These are phyloP conservation scores for Pythium brachiatum DNA, from an alignment of 352 stramenopile genomes.

Conservation along the genomic window DNA sequence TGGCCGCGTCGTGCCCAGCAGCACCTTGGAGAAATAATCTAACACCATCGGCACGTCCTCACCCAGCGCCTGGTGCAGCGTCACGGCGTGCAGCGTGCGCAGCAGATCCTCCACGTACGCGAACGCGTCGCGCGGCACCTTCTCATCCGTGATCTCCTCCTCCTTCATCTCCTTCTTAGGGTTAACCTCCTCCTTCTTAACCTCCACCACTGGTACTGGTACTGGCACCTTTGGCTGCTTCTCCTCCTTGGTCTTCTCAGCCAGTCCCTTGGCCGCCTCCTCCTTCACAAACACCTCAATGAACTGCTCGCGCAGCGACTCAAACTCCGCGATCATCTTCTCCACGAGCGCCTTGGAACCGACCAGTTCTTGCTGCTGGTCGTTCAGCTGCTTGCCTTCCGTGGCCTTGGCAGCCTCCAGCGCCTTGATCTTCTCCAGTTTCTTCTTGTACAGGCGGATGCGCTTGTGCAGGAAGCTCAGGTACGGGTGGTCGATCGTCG, in stretches of 20 bases:
- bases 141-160: neutral
- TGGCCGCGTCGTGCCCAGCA: slow-evolving; percentile 77
- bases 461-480: slow-evolving; percentile 81
- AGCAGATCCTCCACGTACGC: slow-evolving; percentile 62
- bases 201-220: neutral
- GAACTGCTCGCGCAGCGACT: slow-evolving; percentile 78
- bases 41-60: slow-evolving; percentile 80
- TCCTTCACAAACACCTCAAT: slow-evolving; percentile 54
- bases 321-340: slow-evolving; percentile 72
- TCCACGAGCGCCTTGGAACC: slow-evolving; percentile 57
- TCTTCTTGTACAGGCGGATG: slow-evolving; percentile 80
- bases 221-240: slow-evolving; percentile 27
- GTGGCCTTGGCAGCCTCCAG: slow-evolving; percentile 43
- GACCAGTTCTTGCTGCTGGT: slow-evolving; percentile 76
- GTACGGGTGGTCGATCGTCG: slow-evolving; percentile 71
- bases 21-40: slow-evolving; percentile 82
- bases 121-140: slow-evolving; percentile 30
- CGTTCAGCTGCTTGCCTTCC: slow-evolving; percentile 69
- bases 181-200: neutral
- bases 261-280: slow-evolving; percentile 41
- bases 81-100: slow-evolving; percentile 78
- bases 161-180: neutral
- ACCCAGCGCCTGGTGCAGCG: slow-evolving; percentile 61
- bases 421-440: slow-evolving; percentile 81
- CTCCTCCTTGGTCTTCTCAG: slow-evolving; percentile 30